Base-by-base conservation (phyloP, 495 filamentous ascomycete genomes). In the Penicillium paxilli region DNA sequence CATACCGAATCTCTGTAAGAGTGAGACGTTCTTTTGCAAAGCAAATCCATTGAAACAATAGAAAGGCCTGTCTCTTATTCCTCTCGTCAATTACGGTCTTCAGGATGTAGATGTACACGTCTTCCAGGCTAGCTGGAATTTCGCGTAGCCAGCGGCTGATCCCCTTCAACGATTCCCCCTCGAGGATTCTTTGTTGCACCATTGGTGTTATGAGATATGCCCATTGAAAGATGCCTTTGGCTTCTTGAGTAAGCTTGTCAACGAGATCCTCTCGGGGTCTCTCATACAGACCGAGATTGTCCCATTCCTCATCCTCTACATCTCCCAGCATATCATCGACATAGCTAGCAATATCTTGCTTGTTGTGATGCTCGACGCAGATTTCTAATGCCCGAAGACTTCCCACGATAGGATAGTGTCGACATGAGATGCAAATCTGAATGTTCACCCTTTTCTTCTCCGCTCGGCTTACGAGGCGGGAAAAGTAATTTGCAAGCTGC, bases 11-110 rank as follows among this genome's bases (percentile, higher is more conserved):
- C n/a, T 32, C 30, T 4, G 30, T 32, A 10, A 32, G n/a, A 1
- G 30, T 32, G 11, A 32, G 8, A 32, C 11, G 4, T 9, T 14
- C 11, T 14, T 32, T 14, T 12, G 30, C 30, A 32, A 57, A 44
- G 10, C 32, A 48, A 1, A 56, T 21, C 54, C 54, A 56, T 41
- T 51, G 47, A 35, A 56, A 51, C 3, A 51, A 25, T 12, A 46
- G 28, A 12, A 51, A 44, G 1, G 49, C 20, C 6, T 51, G 25
- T 40, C 22, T 17, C 4, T 1, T 5, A 19, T 51, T 33, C 17
- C 19, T 7, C 26, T 5, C 14, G 7, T 47, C 40, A 17, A 51
- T 56, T 22, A 50, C 47, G 2, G 25, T 1, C 16, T 40, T 30
- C 26, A 56, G 2, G 19, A 50, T 46, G 41, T 56, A 37, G 11